phyloP scores from a whole-genome alignment of 768 basidiomycete genomes.

The Chlorophyllum brunneum region DNA sequence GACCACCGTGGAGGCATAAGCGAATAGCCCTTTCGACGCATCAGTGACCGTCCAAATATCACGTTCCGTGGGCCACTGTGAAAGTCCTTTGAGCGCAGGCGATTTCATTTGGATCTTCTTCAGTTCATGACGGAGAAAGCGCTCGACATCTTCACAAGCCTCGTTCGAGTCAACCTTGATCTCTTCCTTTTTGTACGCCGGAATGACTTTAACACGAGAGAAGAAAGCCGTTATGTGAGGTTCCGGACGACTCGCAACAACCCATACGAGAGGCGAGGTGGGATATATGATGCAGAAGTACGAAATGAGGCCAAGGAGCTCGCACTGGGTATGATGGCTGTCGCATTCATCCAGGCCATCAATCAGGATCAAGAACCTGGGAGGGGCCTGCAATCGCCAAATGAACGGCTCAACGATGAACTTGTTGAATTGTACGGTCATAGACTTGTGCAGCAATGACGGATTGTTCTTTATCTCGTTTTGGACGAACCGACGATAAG shows the following conservation, averaged over 20 bases:
- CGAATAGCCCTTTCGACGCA: slow-evolving; percentile 22
- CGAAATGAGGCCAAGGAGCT: slow-evolving; percentile 14
- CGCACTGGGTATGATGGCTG: slow-evolving; percentile 8
- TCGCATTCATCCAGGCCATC: background rate
- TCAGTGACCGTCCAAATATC: slow-evolving; percentile 13
- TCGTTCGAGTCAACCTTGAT: slow-evolving; percentile 10
- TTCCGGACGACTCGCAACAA: slow-evolving; percentile 26
- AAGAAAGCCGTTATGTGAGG: slow-evolving; percentile 17
- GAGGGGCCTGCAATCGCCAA: background rate
- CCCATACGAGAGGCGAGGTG: slow-evolving; percentile 17
- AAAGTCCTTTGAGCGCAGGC: background rate
- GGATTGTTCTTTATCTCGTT: background rate
- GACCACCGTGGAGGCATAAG: slow-evolving; percentile 21
- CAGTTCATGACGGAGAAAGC: slow-evolving; percentile 2
- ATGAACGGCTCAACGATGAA: background rate
- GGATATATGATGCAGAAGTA: background rate
- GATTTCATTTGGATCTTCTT: slow-evolving; percentile 4
- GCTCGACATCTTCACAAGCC: slow-evolving; percentile 17
- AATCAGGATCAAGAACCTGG: background rate
- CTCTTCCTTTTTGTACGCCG: background rate
- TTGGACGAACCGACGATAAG: background rate
- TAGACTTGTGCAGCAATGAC: background rate
- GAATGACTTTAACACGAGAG: background rate
- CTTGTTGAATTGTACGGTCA: background rate
- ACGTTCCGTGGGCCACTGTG: slow-evolving; percentile 17